Base-by-base conservation (phyloP, 495 filamentous ascomycete genomes). In the Hypoxylon cercidicola region DNA sequence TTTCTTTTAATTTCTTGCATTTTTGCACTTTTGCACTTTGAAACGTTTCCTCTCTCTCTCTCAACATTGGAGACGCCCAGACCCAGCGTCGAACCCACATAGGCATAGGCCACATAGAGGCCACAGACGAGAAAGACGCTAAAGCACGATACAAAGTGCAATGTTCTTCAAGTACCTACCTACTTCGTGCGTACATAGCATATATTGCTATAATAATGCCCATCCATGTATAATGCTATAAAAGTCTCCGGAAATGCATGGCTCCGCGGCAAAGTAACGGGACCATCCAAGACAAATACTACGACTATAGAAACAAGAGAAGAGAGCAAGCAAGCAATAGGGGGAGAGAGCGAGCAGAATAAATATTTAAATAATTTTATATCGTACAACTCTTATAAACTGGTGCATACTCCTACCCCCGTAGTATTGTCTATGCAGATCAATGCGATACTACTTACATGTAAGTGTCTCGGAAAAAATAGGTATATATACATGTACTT, bases 11-110 rank as follows among this genome's bases (percentile, higher is more conserved):
- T 20, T 43, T 46, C 11, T 41, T 49, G 7, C 21, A 32, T 37
- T 30, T 50, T 7, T 32, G 30, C 30, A 32, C 10, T 32, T 32
- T 32, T 32, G 10, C 10, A 32, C 9, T 10, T 32, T 32, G 30
- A 32, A 7, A 5, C 5, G 30, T 62, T 51, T 51, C 21, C 16
- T 44, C 10, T 35, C 15, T 45, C 18, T 46, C 55, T 51, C 32
- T 60, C 9, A 32, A 32, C 30, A 32, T 32, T 61, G 52, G 47
- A 62, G 52, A 50, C 57, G 57, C 63, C 57, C 47, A 61, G 57
- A 57, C 56, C 30, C 63, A 48, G n/a, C 46, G 28, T 18, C n/a
- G 35, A 66, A 39, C 53, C 63, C 63, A 57, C 63, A 55, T 60
- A 54, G 28, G 30, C 63, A 55, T 60, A 54, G 28, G 30, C 30